Base-by-base conservation (phyloP, 345 rosid genomes). In the Crucihimalaya himalaica region DNA sequence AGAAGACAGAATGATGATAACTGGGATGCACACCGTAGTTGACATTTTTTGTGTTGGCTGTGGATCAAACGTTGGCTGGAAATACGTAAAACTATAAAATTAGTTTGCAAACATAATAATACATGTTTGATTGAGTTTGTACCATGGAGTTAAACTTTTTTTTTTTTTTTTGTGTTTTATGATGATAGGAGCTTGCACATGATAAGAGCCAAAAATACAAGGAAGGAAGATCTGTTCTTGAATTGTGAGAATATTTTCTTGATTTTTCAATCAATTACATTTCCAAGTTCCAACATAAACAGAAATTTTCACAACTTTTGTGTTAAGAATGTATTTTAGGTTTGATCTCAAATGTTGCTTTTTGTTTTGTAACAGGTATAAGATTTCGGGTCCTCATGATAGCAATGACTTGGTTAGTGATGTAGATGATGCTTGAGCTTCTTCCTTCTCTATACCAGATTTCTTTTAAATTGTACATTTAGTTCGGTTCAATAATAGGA, bases 51-150 rank as follows among this genome's bases (percentile, higher is more conserved):
- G 99, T 75, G 92, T 95, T 42, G 87, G 87, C n/a, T 95, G 99
- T 63, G 99, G 99, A 70, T 88, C 92, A n/a, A 86, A 87, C 42
- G 90, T 95, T 16, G 99, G 97, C 47, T 95, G 97, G 99, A 92
- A 82, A 92, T 95, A 95, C 47, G 97, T 95, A 87, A 95, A 89
- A 34, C 23, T 5, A 82, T 63, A 31, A 37, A 7, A 20, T 27
- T 37, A 28, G 46, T n/a, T 57, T 66, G 8, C 57, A 20, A 40
- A 50, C 12, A 61, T 9, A 35, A 28, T 10, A 35, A 42, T 11
- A 14, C 0, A 42, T 21, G 63, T 64, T 45, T 9, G 16, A 35
- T 52, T 63, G 20, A 32, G 11, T 64, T 50, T n/a, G 19, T 15
- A 14, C 34, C 37, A 54, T 7, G 35, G 59, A 19, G 23, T n/a